Percentiles rank a stretch among this genome's conserved stretches.
These are phyloP conservation scores for Neofusicoccum umdonicola DNA, from an alignment of 2,329 filamentous ascomycete genomes.

Conservation along the genomic window DNA sequence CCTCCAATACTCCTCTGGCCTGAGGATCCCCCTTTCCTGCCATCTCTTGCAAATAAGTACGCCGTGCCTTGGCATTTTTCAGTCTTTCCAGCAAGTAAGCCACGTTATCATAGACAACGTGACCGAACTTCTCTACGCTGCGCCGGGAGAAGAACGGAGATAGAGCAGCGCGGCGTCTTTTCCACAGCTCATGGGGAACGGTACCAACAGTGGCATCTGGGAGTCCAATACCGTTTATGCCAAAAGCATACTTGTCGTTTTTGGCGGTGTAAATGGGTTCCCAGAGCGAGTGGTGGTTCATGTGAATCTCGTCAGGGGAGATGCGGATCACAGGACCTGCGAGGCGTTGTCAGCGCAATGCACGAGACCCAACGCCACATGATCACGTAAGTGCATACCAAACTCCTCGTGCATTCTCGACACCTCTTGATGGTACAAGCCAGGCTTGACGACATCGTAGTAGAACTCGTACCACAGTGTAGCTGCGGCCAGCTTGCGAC, in stretches of 20 bases:
- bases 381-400: constrained; percentile 10
- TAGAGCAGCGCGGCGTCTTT: constrained; percentile 29
- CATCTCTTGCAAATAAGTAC: too few species aligned
- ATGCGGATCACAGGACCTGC: constrained; percentile 26
- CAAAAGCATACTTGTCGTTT: constrained; percentile 24
- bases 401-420: constrained; percentile 21
- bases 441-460: constrained; percentile 19
- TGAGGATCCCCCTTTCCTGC: background rate
- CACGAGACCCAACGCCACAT: background rate
- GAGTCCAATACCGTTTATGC: constrained; percentile 27
- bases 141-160: constrained; percentile 36
- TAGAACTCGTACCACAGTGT: constrained; percentile 23
- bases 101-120: constrained; percentile 3
- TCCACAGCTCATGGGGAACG: constrained; percentile 31
- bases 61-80: background rate
- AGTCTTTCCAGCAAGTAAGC: background rate
- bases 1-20: background rate
- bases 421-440: constrained; percentile 17
- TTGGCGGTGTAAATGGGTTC: constrained; percentile 28
- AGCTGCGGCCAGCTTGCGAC: constrained; percentile 20
- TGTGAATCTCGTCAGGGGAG: constrained; percentile 24
- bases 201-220: constrained; percentile 25
- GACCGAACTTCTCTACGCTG: constrained; percentile 18
- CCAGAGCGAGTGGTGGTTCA: constrained; percentile 14
- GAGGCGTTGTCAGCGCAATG: background rate